A percentile compares a stretch with the other conserved stretches of the same genome.
These are phyloP conservation scores for Leishmania guyanensis DNA, from an alignment of 208 protist genomes.

Conservation along the genomic window DNA sequence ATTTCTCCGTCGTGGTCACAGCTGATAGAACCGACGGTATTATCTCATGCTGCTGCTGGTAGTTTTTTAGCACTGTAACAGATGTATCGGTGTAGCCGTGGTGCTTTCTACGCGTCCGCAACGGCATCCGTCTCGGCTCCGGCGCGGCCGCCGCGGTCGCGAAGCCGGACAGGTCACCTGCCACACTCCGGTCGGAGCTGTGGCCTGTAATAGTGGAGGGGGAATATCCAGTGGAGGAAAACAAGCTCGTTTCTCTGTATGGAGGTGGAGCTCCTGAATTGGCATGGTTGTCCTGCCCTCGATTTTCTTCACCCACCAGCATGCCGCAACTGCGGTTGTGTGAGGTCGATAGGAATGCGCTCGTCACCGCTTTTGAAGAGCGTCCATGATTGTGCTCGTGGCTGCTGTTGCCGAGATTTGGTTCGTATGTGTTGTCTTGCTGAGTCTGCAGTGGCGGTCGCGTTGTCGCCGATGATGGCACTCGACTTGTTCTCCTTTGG, in stretches of 20 bases:
- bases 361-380: neutral
- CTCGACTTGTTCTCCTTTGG: slow-evolving; percentile 1
- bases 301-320: neutral
- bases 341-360: neutral
- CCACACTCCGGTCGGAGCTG: slow-evolving; percentile 4
- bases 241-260: neutral
- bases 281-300: neutral
- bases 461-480: neutral
- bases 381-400: neutral
- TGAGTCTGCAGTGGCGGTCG: slow-evolving; percentile 6
- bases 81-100: neutral
- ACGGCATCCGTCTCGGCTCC: neutral
- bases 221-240: neutral
- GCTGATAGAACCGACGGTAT: neutral
- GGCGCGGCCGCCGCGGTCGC: neutral
- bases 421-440: neutral
- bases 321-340: neutral
- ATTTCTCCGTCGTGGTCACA: neutral
- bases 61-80: neutral
- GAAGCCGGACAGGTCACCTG: neutral
- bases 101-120: neutral
- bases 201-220: slow-evolving; percentile 1
- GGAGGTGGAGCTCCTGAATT: no score
- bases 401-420: neutral
- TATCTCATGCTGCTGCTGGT: neutral